phyloP scores from a whole-genome alignment of 2,329 filamentous ascomycete genomes.

The Talaromyces verruculosus region DNA sequence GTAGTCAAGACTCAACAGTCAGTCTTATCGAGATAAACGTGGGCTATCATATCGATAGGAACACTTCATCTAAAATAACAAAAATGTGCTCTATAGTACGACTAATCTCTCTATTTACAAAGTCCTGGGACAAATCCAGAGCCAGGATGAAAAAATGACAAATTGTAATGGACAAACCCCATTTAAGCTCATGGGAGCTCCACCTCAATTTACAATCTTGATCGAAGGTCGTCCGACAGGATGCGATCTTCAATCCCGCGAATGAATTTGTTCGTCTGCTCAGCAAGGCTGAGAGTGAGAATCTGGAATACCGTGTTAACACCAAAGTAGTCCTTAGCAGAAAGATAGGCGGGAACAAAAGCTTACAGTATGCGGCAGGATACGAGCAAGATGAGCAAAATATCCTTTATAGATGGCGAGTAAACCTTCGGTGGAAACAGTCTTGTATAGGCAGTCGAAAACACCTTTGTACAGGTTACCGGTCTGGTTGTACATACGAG shows the following conservation, averaged over 20 bases:
- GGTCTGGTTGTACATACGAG: slow-evolving; percentile 96
- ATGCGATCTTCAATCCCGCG: slow-evolving; percentile 69
- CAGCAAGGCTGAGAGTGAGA: slow-evolving; percentile 85
- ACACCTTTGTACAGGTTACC: slow-evolving; percentile 94
- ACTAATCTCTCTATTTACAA: slow-evolving; percentile 7
- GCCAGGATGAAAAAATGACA: neutral
- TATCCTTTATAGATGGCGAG: slow-evolving; percentile 98
- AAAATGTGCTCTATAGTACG: neutral
- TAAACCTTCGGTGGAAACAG: slow-evolving; percentile 84
- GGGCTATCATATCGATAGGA: neutral
- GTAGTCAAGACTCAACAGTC: neutral
- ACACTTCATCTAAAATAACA: neutral
- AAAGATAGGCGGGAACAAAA: neutral
- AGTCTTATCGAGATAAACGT: neutral
- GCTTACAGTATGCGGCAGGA: slow-evolving; percentile 81
- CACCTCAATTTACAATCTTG: slow-evolving; percentile 43
- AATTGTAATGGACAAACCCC: neutral
- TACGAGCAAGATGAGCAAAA: slow-evolving; percentile 88
- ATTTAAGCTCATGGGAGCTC: neutral
- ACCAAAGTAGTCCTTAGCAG: no score
- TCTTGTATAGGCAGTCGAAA: slow-evolving; percentile 89
- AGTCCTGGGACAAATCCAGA: neutral
- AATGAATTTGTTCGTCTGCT: slow-evolving; percentile 95
- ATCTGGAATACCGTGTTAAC: slow-evolving; percentile 53
- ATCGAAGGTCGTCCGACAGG: slow-evolving; percentile 49